These are phyloP conservation scores for Stachybotrys chartarum DNA, from an alignment of 2,329 filamentous ascomycete species.

Conservation along the genomic window DNA sequence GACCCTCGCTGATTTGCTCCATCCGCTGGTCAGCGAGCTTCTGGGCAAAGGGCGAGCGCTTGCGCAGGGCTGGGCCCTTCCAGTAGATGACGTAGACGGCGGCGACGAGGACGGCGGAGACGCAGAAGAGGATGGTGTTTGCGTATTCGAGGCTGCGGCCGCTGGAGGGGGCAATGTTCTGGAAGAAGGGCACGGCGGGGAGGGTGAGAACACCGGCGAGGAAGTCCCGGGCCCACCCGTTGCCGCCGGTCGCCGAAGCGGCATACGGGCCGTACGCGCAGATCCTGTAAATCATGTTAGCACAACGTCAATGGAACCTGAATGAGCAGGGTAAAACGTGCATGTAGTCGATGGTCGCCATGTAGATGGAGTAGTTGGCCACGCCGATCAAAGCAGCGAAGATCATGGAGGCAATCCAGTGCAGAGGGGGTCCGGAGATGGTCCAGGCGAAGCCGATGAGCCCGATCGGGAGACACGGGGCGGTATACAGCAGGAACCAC, in stretches of 20 bases:
- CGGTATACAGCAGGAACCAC: conserved; percentile 56
- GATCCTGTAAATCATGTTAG: conserved; percentile 26
- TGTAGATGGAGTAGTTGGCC: conserved; percentile 68
- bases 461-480: conserved; percentile 56
- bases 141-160: conserved; percentile 50
- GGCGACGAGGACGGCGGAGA: conserved; percentile 53
- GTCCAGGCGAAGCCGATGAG: conserved; percentile 66
- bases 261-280: conserved; percentile 67
- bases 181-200: conserved; percentile 58
- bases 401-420: conserved; percentile 63
- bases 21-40: conserved; percentile 41
- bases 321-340: conserved; percentile 12
- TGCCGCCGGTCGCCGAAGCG: conserved; percentile 68
- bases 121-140: conserved; percentile 55
- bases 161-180: conserved; percentile 41
- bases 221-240: conserved; percentile 68
- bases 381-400: conserved; percentile 62
- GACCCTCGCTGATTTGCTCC: conserved; percentile 19
- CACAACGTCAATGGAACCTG: not conserved
- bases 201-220: conserved; percentile 65
- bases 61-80: conserved; percentile 53
- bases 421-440: conserved; percentile 52
- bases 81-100: conserved; percentile 63
- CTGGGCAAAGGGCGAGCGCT: conserved; percentile 58
- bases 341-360: conserved; percentile 74